Evolutionary conservation across 768 basidiomycete species (phyloP).

Genomic region (Macrolepiota fuliginosa): DNA sequence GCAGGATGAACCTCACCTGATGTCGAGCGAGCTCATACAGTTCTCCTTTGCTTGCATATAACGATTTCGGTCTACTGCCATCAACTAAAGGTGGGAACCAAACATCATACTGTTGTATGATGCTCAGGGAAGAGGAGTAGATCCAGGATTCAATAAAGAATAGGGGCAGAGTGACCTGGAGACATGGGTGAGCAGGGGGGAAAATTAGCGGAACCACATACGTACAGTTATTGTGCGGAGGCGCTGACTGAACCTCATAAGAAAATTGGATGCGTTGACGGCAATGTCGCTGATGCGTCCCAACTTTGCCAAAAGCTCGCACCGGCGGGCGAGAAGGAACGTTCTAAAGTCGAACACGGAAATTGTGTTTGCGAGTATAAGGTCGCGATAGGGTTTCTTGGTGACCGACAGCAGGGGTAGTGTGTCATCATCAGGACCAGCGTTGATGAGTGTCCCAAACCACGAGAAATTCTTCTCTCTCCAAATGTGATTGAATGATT

Average conservation of each 20-base stretch:
- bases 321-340: slow-evolving; percentile 88
- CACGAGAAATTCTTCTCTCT: slow-evolving; percentile 85
- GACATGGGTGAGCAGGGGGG: slow-evolving; percentile 16
- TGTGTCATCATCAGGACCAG: slow-evolving; percentile 71
- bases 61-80: slow-evolving; percentile 42
- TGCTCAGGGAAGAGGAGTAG: slow-evolving; percentile 84
- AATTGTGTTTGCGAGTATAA: slow-evolving; percentile 87
- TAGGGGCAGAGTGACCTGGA: slow-evolving; percentile 49
- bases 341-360: slow-evolving; percentile 92
- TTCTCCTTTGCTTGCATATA: slow-evolving; percentile 84
- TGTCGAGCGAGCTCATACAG: slow-evolving; percentile 83
- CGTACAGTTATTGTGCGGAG: slow-evolving; percentile 78
- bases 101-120: slow-evolving; percentile 73
- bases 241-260: slow-evolving; percentile 72
- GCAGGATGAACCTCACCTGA: slow-evolving; percentile 53
- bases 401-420: slow-evolving; percentile 71
- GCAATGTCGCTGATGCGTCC: slow-evolving; percentile 70
- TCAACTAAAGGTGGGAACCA: slow-evolving; percentile 59
- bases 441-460: slow-evolving; percentile 85
- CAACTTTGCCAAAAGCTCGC: slow-evolving; percentile 67
- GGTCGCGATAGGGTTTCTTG: slow-evolving; percentile 85
- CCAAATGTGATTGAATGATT: slow-evolving; percentile 70
- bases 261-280: slow-evolving; percentile 68
- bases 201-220: slow-evolving; percentile 23
- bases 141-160: slow-evolving; percentile 93